Conservation (phyloP, 495 filamentous ascomycete genomes). For the Emericellopsis terricola region DNA sequence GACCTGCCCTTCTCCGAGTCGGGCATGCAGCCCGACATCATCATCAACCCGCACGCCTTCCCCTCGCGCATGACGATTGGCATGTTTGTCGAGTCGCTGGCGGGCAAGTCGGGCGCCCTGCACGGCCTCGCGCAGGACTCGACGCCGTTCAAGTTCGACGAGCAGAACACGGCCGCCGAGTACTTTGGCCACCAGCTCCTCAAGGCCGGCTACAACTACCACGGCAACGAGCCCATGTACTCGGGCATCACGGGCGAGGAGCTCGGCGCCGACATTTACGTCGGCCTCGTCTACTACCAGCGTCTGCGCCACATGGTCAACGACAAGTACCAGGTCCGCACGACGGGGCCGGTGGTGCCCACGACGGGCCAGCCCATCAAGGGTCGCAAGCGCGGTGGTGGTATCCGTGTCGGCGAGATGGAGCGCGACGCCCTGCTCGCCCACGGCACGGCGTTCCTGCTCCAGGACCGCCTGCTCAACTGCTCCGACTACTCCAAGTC, state of each 20-base stretch:
- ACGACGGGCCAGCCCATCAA: conserved; percentile 95
- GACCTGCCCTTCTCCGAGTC: conserved; percentile 98
- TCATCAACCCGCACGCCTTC: conserved; percentile 99
- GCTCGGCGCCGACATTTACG: conserved; percentile 86
- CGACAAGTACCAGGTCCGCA: conserved; percentile 97
- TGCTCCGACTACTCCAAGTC: conserved; percentile 80
- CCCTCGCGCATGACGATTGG: conserved; percentile 99
- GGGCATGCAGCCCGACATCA: conserved; percentile 90
- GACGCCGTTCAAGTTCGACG: conserved; percentile 87
- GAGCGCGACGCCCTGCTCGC: conserved; percentile 88
- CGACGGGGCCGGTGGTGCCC: conserved; percentile 74
- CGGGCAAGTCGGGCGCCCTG: conserved; percentile 83
- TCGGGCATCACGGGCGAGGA: conserved; percentile 89
- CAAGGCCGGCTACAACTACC: conserved; percentile 91
- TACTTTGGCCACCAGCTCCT: conserved; percentile 91
- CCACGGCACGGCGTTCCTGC: conserved; percentile 83
- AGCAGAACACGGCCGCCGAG: conserved; percentile 79
- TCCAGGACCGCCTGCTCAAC: conserved; percentile 91
- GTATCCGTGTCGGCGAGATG: conserved; percentile 98
- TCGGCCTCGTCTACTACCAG: conserved; percentile 95
- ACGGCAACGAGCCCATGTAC: conserved; percentile 97
- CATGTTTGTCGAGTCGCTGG: conserved; percentile 96
- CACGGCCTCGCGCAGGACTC: conserved; percentile 90
- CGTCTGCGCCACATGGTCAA: conserved; percentile 97
- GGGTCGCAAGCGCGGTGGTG: conserved; percentile 84